Evolutionary conservation across 78 protist species (phyloP).

Genomic region (Salpingoeca rosetta): DNA sequence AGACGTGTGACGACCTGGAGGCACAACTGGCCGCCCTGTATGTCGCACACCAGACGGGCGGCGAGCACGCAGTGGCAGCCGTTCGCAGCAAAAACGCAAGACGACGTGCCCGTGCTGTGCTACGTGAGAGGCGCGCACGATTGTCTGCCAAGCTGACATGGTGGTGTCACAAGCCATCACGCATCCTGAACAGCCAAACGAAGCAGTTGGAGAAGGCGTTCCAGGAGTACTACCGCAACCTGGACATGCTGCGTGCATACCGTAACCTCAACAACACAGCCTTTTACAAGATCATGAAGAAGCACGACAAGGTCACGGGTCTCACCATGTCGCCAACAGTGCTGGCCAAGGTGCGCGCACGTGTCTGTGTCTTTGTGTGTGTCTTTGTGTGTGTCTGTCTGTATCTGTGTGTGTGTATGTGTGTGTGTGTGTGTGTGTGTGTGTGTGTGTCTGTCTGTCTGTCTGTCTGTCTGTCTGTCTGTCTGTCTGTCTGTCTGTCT

Average conservation of each 20-base stretch:
- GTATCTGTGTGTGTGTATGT: too few relatives aligned
- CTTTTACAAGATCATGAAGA: conserved; percentile 9
- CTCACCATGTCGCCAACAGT: not conserved
- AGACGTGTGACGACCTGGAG: not conserved
- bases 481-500: not conserved
- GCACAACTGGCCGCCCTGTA: not conserved
- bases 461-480: not conserved
- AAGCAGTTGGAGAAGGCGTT: not conserved
- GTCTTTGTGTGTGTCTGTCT: too few relatives aligned
- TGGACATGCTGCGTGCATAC: conserved; percentile 1
- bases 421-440: too few relatives aligned
- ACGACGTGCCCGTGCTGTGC: too few relatives aligned
- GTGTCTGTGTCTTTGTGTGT: too few relatives aligned
- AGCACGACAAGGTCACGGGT: conserved; percentile 21
- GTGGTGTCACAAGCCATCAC: too few relatives aligned
- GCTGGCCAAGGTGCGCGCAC: not conserved
- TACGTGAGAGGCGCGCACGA: not conserved
- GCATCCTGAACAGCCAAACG: not conserved
- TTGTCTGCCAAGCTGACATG: too few relatives aligned
- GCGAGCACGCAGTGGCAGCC: too few relatives aligned
- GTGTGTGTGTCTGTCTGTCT: too few relatives aligned
- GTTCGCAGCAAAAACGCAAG: too few relatives aligned
- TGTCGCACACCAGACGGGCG: not conserved
- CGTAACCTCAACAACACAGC: conserved; percentile 15
- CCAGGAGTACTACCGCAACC: conserved; percentile 9